Evolutionary conservation across 139 green algal genomes (phyloP).

Genomic region (Raphidocelis subcapitata): DNA sequence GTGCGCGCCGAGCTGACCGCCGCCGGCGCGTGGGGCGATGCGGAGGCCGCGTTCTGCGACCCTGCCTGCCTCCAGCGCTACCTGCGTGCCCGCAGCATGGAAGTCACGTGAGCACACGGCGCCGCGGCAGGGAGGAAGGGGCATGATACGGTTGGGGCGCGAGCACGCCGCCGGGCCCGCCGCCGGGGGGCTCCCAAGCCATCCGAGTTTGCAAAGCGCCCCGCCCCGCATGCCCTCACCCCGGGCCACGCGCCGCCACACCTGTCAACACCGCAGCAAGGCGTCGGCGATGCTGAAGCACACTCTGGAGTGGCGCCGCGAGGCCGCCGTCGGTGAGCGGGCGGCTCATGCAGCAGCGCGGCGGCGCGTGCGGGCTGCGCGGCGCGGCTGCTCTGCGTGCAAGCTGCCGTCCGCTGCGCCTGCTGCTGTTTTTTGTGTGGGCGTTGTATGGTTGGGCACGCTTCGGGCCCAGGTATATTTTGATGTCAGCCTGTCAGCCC

Average conservation of each 20-base stretch:
- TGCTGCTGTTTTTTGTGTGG: not conserved
- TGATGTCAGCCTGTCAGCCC: too few species aligned
- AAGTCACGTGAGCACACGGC: slow-evolving; percentile 22
- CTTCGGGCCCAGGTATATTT: not conserved
- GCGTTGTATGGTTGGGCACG: not conserved
- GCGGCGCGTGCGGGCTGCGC: not conserved
- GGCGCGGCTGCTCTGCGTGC: not conserved
- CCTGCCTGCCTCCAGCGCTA: slow-evolving; percentile 23
- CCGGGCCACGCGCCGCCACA: not conserved
- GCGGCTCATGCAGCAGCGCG: not conserved
- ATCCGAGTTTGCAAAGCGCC: not conserved
- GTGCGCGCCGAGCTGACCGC: too few species aligned
- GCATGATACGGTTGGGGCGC: too few species aligned
- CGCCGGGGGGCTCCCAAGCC: too few species aligned
- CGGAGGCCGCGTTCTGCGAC: slow-evolving; percentile 15
- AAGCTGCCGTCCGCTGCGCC: not conserved
- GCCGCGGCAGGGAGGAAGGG: too few species aligned
- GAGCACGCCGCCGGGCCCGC: too few species aligned
- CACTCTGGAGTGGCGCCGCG: slow-evolving; percentile 34
- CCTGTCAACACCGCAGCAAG: slow-evolving; percentile 10
- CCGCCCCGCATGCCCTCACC: not conserved
- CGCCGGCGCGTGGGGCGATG: too few species aligned
- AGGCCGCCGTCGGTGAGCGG: slow-evolving; percentile 27
- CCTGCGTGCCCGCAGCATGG: slow-evolving; percentile 11
- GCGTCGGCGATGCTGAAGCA: slow-evolving; percentile 22